Base-by-base conservation (phyloP, 1,284 basidiomycete species). In the Pseudozyma pruni region DNA sequence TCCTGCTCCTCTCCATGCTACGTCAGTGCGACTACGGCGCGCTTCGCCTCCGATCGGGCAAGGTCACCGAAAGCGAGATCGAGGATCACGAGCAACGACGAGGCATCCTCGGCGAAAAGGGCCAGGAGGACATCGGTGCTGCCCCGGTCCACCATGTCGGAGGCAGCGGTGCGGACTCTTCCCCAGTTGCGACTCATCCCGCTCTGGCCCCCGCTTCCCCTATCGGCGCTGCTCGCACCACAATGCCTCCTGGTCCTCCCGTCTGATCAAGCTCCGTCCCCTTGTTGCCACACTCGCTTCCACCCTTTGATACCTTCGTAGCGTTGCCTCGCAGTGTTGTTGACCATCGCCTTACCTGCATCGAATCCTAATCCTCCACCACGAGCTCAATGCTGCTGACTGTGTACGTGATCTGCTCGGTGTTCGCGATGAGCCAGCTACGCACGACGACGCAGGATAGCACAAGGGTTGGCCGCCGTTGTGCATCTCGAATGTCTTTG, bases 1-100 rank as follows among this genome's bases (percentile, higher is more conserved):
- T 80, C 23, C 39, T 75, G 37, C 74, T 80, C 23, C 60, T 78
- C 27, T 41, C 39, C 17, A 49, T 66, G 46, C 51, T 79, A 5
- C 29, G 61, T 17, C 54, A 49, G 8, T 60, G 75, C 32, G 57
- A 74, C 48, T 76, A 72, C 33, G 47, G 44, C 22, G 35, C 43
- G 10, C 58, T 79, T 33, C 55, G 55, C 19, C 63, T 72, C 2
- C 50, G 47, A 27, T 67, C 62, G 14, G 72, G 72, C 33, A 75
- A 72, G 35, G 22, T 53, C 9, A 42, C 67, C 10, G 67, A 73
- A 25, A 29, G 34, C 29, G 17, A 46, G 32, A 57, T 49, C 10
- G 61, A 37, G 16, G 37, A 46, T 11, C 35, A 46, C 32, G 45
- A 49, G 31, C 46, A 41, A 8, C 47, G 60, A 43, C 22, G 29